Evolutionary conservation across 106 monocot species (phyloP).

Genomic region (Acanthochlamys bracteata): DNA sequence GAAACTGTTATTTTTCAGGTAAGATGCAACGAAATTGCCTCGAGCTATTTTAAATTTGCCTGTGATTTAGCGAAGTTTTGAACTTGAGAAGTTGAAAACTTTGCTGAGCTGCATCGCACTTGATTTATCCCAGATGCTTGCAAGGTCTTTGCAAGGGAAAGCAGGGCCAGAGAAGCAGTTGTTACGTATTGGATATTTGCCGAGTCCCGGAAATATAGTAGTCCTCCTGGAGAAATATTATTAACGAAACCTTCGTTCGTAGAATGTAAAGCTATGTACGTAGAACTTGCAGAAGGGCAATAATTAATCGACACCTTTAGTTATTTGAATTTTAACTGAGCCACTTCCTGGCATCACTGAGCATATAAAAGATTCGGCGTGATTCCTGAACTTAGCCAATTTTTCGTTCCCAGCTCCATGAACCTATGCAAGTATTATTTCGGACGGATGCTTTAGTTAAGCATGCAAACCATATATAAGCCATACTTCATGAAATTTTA

Average conservation of each 20-base stretch:
- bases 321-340: slow-evolving; percentile 19
- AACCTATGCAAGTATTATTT: no score
- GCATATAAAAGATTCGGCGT: slow-evolving; percentile 43
- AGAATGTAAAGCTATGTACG: no score
- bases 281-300: no score
- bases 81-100: slow-evolving; percentile 32
- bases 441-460: no score
- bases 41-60: slow-evolving; percentile 10
- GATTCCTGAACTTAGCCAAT: slow-evolving; percentile 36
- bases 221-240: slow-evolving; percentile 43
- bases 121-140: slow-evolving; percentile 7
- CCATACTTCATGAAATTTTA: no score
- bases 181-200: slow-evolving; percentile 30
- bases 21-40: not conserved
- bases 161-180: slow-evolving; percentile 30
- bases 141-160: slow-evolving; percentile 26
- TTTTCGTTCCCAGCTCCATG: slow-evolving; percentile 20
- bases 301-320: slow-evolving; percentile 20
- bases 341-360: slow-evolving; percentile 43
- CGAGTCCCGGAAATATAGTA: slow-evolving; percentile 28
- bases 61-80: slow-evolving; percentile 48
- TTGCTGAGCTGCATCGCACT: slow-evolving; percentile 32
- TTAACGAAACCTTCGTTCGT: no score
- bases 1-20: not conserved
- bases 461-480: no score